Evolutionary conservation across 345 rosid genomes (phyloP).

Genomic region (Barbarea vulgaris): DNA sequence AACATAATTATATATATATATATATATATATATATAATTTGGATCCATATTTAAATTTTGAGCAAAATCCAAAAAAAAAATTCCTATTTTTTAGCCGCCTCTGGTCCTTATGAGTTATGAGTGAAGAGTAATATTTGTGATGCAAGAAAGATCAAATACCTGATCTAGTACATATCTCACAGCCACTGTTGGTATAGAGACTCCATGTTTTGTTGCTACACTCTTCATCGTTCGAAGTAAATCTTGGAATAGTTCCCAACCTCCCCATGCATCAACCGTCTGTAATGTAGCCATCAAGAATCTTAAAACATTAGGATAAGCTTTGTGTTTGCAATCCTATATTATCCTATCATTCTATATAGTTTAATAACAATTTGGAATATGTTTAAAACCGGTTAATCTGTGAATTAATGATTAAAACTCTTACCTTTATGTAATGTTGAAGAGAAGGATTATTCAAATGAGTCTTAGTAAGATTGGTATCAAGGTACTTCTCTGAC

Average conservation of each 20-base stretch:
- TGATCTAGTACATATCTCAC: conserved; percentile 82
- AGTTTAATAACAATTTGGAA: too few species aligned
- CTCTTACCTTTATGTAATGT: conserved; percentile 82
- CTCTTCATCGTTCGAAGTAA: conserved; percentile 69
- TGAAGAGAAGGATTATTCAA: conserved; percentile 89
- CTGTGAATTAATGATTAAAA: background rate
- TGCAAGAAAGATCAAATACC: conserved; percentile 44
- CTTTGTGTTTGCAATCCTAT: too few species aligned
- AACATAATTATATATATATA: too few species aligned
- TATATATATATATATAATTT: too few species aligned
- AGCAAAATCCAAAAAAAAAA: too few species aligned
- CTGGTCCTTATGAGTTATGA: too few species aligned
- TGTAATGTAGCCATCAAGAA: conserved; percentile 35
- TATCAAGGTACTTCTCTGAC: conserved; percentile 90
- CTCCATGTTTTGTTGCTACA: conserved; percentile 79
- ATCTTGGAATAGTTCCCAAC: conserved; percentile 83
- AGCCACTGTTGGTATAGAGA: conserved; percentile 86
- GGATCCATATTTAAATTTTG: too few species aligned
- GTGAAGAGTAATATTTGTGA: background rate
- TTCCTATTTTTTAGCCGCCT: too few species aligned
- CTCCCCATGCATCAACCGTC: conserved; percentile 99
- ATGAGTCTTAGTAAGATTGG: conserved; percentile 78
- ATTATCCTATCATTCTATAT: too few species aligned
- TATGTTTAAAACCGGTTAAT: background rate
- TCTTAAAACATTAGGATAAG: background rate